Conservation (phyloP, 495 filamentous ascomycete species). For the Talaromyces stipitatus region DNA sequence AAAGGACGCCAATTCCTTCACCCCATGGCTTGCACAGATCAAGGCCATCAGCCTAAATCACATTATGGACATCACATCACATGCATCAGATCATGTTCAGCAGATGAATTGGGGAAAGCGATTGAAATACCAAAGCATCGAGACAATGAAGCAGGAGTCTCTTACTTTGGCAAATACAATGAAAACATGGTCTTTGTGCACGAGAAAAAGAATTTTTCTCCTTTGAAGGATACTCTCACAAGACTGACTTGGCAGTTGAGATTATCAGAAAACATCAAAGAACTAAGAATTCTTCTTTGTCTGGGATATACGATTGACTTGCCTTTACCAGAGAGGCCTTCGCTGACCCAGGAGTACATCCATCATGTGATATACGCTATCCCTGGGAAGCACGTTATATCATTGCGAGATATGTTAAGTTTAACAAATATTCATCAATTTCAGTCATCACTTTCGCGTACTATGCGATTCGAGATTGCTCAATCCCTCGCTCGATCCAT, state of each 20-base stretch:
- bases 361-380: not conserved
- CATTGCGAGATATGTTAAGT: not conserved
- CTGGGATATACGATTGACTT: not conserved
- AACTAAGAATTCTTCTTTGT: not conserved
- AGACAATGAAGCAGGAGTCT: not conserved
- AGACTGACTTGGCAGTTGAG: not conserved
- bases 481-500: conserved; percentile 17
- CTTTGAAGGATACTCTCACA: not conserved
- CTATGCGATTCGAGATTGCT: conserved; percentile 8
- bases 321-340: not conserved
- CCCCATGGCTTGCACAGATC: not conserved
- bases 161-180: not conserved
- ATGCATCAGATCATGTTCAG: not conserved
- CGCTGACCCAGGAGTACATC: too few species aligned
- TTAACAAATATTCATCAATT: not conserved
- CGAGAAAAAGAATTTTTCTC: not conserved
- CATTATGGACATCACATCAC: not conserved
- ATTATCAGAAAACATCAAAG: not conserved
- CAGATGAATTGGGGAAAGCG: too few species aligned
- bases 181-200: not conserved
- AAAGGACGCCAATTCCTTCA: too few species aligned
- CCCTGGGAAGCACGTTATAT: not conserved
- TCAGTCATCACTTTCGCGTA: not conserved
- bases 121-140: too few species aligned
- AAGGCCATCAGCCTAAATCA: not conserved